Evolutionary conservation across 345 rosid genomes (phyloP), one percentile per base, ranked within the genome.

Genomic region (Pistacia integerrima): DNA sequence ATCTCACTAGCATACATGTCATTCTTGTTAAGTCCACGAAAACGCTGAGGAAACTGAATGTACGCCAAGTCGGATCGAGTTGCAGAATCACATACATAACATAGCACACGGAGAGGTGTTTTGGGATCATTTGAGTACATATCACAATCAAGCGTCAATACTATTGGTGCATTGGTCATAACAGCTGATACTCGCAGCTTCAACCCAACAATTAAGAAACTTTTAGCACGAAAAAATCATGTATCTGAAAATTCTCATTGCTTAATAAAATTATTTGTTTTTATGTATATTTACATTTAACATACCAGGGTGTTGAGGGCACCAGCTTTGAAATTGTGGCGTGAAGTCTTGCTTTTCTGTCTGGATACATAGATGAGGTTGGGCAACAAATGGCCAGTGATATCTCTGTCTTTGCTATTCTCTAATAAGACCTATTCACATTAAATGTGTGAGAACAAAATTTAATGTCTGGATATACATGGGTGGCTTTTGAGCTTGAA

Each of bases 61-160:
- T 22, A 92, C 0, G 84, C 91, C 13, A 80, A 57, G 4, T 61
- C 38, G 4, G 87, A 64, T 4, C 51, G 67, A 8, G 72, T 64
- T 13, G 56, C 58, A 1, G 90, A 87, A 17, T 94, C 92, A 0
- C 69, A 77, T 0, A 87, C 48, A 73, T 92, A 90, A 55, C 97
- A 91, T 17, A 92, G 56, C 14, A 78, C 84, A 22, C 88, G 87
- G 5, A 61, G 74, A 38, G 85, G 87, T 1, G 97, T 82, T 30
- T 28, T 61, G 0, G 97, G 93, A 70, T 93, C 88, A 75, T 91
- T 95, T 0, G 98, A 93, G 74, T 84, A 77, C 88, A 86, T 91
- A 84, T 95, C 99, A 70, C 99, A 91, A 17, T 95, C 99, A 46
- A 90, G 74, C 20, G 94, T 88, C 79, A 93, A 77, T 49, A 93